phyloP scores from a whole-genome alignment of 2,329 filamentous ascomycete species.

The Claviceps capensis region DNA sequence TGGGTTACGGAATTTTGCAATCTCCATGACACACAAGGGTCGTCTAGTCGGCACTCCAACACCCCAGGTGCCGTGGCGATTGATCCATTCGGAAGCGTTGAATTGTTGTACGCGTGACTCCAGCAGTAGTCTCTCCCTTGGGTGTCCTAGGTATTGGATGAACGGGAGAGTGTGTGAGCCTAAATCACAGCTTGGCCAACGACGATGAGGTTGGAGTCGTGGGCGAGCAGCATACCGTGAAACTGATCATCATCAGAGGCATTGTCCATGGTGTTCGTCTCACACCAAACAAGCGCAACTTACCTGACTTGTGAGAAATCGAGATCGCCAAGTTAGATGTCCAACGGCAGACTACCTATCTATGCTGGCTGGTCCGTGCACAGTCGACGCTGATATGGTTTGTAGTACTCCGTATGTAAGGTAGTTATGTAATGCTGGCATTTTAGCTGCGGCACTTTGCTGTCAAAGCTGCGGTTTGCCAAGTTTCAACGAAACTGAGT shows the following conservation, averaged over 20 bases:
- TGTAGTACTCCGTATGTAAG: no score
- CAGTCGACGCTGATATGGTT: not conserved
- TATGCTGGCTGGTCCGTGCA: not conserved
- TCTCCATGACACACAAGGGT: constrained; percentile 2
- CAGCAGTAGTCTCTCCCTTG: constrained; percentile 31
- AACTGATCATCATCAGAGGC: not conserved
- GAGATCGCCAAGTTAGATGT: not conserved
- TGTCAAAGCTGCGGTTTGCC: no score
- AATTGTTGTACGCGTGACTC: constrained; percentile 37
- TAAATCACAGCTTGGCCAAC: not conserved
- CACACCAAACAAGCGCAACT: not conserved
- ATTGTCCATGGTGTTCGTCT: not conserved
- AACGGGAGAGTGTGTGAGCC: not conserved
- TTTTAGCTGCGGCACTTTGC: no score
- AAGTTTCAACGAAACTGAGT: no score
- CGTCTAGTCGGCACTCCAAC: constrained; percentile 2
- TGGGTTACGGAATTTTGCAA: constrained; percentile 38
- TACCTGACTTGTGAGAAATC: not conserved
- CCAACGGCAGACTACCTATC: not conserved
- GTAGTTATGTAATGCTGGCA: no score
- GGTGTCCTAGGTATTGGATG: constrained; percentile 34
- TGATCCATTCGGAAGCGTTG: constrained; percentile 31
- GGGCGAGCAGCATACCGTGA: not conserved
- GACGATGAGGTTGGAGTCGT: not conserved
- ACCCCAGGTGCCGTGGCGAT: constrained; percentile 1